Percentiles rank a stretch among this genome's conserved stretches.
Evolutionary conservation across 495 filamentous ascomycete species (phyloP).

Genomic region (Penicillium coprophilum): DNA sequence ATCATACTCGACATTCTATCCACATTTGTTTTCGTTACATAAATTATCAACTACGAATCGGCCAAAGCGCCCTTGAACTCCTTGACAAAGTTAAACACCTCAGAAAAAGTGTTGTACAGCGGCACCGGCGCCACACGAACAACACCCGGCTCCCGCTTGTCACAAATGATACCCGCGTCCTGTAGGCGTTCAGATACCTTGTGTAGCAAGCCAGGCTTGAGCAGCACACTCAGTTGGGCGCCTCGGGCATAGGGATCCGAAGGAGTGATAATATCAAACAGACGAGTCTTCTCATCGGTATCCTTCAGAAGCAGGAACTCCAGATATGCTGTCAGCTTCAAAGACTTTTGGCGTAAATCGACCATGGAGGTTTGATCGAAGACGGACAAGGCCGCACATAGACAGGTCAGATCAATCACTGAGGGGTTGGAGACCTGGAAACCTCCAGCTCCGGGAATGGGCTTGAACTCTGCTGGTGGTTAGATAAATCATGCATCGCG

Average conservation of each 20-base stretch:
- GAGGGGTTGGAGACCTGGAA: constrained; percentile 63
- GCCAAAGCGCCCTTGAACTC: constrained; percentile 40
- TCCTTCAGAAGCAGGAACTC: constrained; percentile 63
- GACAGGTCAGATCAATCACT: constrained; percentile 58
- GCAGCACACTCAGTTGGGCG: constrained; percentile 80
- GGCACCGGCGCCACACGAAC: constrained; percentile 91
- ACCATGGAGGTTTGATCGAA: constrained; percentile 72
- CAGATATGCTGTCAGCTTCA: constrained; percentile 75
- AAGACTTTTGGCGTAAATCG: constrained; percentile 69
- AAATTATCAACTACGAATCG: constrained; percentile 1
- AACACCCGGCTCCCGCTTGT: constrained; percentile 90
- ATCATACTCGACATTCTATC: neutral
- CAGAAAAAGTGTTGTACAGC: constrained; percentile 80
- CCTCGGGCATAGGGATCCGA: constrained; percentile 66
- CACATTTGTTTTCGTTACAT: neutral
- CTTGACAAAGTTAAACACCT: constrained; percentile 73
- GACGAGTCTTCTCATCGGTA: constrained; percentile 37
- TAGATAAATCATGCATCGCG: constrained; percentile 2
- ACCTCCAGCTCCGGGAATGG: constrained; percentile 62
- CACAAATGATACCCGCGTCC: constrained; percentile 70
- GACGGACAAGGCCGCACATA: constrained; percentile 73
- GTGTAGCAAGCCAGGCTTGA: constrained; percentile 68
- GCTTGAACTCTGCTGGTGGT: constrained; percentile 61
- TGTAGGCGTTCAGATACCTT: constrained; percentile 67
- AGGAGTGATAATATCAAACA: constrained; percentile 74